phyloP scores from a whole-genome alignment of 2,329 filamentous ascomycete genomes.

The Alternaria ventricosa region DNA sequence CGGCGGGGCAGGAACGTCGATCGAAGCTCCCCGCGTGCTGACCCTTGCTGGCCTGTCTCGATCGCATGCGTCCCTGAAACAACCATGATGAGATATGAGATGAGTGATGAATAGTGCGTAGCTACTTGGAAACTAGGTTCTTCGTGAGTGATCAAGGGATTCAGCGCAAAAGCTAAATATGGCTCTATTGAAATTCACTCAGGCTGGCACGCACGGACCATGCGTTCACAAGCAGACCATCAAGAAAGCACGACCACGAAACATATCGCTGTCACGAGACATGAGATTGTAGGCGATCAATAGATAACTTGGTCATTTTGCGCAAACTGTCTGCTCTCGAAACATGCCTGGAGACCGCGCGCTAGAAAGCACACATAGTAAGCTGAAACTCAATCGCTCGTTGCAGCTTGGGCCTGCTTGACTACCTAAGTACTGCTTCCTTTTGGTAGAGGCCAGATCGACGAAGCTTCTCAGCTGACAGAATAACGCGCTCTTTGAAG shows the following conservation, averaged over 20 bases:
- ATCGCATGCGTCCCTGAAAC: constrained; percentile 21
- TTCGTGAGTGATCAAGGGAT: neutral
- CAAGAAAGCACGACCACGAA: neutral
- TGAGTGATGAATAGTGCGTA: neutral
- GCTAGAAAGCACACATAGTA: neutral
- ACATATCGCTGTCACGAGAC: neutral
- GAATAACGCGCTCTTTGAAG: neutral
- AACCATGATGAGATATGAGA: neutral
- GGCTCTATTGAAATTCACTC: neutral
- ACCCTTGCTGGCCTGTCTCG: constrained; percentile 18
- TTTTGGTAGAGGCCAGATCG: neutral
- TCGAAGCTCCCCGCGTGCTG: constrained; percentile 12
- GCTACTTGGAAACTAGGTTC: neutral
- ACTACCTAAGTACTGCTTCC: neutral
- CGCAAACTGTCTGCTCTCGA: neutral
- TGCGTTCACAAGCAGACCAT: neutral
- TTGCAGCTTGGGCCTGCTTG: neutral
- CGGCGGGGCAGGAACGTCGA: constrained; percentile 27
- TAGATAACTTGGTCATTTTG: neutral
- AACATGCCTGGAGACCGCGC: neutral
- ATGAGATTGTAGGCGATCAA: neutral
- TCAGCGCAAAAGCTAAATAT: neutral
- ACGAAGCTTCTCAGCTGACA: neutral
- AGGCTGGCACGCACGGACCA: constrained; percentile 4
- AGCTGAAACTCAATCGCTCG: neutral